These are phyloP conservation scores for Aureobasidium lini DNA, from an alignment of 2,329 filamentous ascomycete genomes.

Conservation along the genomic window DNA sequence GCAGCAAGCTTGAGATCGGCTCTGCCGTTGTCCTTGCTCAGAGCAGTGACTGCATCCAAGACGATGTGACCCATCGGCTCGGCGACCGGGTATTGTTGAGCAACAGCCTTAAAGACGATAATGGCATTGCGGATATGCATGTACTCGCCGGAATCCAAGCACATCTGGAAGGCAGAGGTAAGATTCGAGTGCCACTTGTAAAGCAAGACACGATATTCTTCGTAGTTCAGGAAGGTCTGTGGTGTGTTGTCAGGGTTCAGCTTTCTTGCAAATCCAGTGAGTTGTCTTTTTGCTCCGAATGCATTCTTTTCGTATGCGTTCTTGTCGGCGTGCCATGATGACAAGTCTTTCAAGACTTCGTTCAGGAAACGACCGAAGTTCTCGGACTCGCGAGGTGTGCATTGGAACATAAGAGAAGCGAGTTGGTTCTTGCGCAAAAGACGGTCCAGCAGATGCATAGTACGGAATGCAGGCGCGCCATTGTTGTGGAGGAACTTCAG, in stretches of 20 bases:
- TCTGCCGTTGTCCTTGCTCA: slow-evolving; percentile 53
- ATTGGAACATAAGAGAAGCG: slow-evolving; percentile 76
- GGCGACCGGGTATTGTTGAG: slow-evolving; percentile 77
- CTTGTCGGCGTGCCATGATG: slow-evolving; percentile 75
- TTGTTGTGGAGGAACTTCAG: slow-evolving; percentile 80
- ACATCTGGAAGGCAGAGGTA: slow-evolving; percentile 70
- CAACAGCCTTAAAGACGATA: slow-evolving; percentile 72
- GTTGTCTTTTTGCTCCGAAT: slow-evolving; percentile 55
- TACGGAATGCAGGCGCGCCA: slow-evolving; percentile 77
- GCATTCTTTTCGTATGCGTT: slow-evolving; percentile 75
- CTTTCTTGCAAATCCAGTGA: slow-evolving; percentile 71
- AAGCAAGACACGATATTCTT: slow-evolving; percentile 75
- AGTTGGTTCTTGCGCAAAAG: slow-evolving; percentile 79
- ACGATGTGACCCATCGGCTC: slow-evolving; percentile 75
- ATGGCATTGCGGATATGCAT: slow-evolving; percentile 98
- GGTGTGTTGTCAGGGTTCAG: slow-evolving; percentile 63
- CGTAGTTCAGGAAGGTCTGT: slow-evolving; percentile 67
- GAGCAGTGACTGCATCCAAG: slow-evolving; percentile 57
- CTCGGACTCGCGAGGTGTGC: slow-evolving; percentile 83
- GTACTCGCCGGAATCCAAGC: slow-evolving; percentile 78
- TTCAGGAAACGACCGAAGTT: slow-evolving; percentile 88
- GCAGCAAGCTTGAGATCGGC: slow-evolving; percentile 70
- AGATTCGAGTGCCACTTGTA: slow-evolving; percentile 88
- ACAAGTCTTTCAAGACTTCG: slow-evolving; percentile 70
- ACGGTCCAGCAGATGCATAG: slow-evolving; percentile 73